Percentiles rank a stretch among this genome's conserved stretches.
Evolutionary conservation across 305 asterid species (phyloP).

Genomic region (Coffea humblotiana): DNA sequence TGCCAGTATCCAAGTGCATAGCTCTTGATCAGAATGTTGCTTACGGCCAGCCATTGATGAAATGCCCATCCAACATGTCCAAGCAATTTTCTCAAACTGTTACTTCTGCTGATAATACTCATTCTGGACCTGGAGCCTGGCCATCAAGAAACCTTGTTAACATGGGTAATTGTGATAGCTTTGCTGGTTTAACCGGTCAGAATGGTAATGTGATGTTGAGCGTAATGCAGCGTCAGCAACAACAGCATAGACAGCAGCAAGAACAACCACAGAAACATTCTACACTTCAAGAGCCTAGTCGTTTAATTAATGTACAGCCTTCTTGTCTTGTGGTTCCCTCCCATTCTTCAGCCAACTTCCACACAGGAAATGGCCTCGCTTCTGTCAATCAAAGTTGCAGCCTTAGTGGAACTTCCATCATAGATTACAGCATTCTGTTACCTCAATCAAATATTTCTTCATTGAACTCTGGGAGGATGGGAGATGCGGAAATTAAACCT

Average conservation of each 20-base stretch:
- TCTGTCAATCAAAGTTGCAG: constrained; percentile 40
- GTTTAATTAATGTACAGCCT: constrained; percentile 63
- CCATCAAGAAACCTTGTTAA: constrained; percentile 38
- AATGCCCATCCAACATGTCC: constrained; percentile 47
- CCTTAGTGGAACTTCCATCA: constrained; percentile 34
- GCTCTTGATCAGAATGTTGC: constrained; percentile 47
- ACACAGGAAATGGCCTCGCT: constrained; percentile 43
- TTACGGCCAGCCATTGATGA: constrained; percentile 53
- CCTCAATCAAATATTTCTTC: constrained; percentile 43
- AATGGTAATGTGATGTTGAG: constrained; percentile 40
- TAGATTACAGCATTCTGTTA: constrained; percentile 38
- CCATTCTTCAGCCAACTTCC: constrained; percentile 50
- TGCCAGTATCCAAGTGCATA: constrained; percentile 49
- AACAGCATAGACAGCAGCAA: constrained; percentile 36
- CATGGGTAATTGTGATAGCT: constrained; percentile 34
- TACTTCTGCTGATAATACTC: constrained; percentile 38
- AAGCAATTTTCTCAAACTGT: constrained; percentile 45
- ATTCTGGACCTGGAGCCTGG: constrained; percentile 49
- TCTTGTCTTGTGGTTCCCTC: constrained; percentile 79
- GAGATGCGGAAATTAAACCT: constrained; percentile 39
- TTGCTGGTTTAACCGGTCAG: constrained; percentile 34
- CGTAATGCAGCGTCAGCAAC: constrained; percentile 41
- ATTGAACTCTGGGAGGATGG: constrained; percentile 39
- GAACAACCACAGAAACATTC: constrained; percentile 48
- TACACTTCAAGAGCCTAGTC: constrained; percentile 34